Evolutionary conservation across 2,329 filamentous ascomycete species (phyloP), one percentile per base, ranked within the genome.

Genomic region (Fusarium sp.): DNA sequence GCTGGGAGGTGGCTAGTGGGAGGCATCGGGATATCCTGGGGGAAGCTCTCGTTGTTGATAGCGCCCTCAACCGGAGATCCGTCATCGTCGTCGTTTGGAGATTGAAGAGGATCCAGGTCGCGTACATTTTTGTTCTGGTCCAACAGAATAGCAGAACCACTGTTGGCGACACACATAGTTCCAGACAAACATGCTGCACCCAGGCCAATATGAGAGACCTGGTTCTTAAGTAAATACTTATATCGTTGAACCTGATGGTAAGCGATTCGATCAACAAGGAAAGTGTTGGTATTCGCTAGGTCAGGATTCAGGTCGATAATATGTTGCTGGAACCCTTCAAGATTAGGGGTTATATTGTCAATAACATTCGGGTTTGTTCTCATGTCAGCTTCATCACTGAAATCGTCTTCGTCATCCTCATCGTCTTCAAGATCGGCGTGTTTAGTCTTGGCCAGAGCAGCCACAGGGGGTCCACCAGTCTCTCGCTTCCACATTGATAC

Each of bases 241-340:
- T 94, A 97, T 56, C 94, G 88, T 61, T 88, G 83, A 46, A 90
- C 82, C 76, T 97, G 93, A 73, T 97, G 93, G 68, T 92, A 87
- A 0, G 92, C 92, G 70, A 97, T 91, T 45, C 94, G 89, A 30
- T 96, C 91, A 15, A 95, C 87, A 67, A 97, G 83, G 77, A 88
- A 90, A 32, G 73, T 79, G 71, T 86, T 84, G 6, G 74, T 84
- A 10, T 84, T 82, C 10, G 68, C 82, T 58, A 97, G 82, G 13
- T 84, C 81, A n/a, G 93, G 92, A 73, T 96, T 96, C 43, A 96
- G 80, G 61, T 87, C 84, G 45, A 88, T 80, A 19, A 95, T 86
- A 73, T 97, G 91, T 23, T 87, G 84, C 68, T 88, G 89, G 79
- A 97, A 97, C 0, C 94, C 94, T 62, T 89, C 86, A 23, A 90